Evolutionary conservation across 768 basidiomycete genomes (phyloP), one percentile per base, ranked within the genome.

Genomic region (Xanthoconium purpureum): DNA sequence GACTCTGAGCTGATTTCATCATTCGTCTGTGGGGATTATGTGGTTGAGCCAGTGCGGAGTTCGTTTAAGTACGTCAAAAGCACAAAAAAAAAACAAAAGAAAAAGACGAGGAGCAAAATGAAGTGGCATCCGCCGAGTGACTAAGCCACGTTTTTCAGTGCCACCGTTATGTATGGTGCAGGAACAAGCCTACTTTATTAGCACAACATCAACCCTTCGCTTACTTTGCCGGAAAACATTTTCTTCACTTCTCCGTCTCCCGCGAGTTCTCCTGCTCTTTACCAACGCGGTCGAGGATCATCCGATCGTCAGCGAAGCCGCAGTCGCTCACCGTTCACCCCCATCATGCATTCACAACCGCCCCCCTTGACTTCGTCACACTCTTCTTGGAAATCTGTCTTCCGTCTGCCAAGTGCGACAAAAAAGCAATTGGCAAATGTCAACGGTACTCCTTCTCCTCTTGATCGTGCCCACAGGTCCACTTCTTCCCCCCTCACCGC

Each of bases 351-450:
- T 43, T 47, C 69, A 2, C 50, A 57, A 0, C 42, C 69, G n/a
- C 45, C 66, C 2, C 52, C 67, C 13, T 57, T 66, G 57, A 58
- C 70, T 4, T 67, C 70, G 2, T 60, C 70, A 6, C 66, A 64
- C 57, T 60, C 67, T 3, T 69, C 70, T 50, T 91, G 89, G 89
- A 90, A 85, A 72, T 84, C 87, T 20, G 79, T 90, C 58, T 85
- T 91, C 74, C 84, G 88, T 58, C 75, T 90, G 55, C 84, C 75
- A 38, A 87, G 77, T 63, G 86, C 87, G 9, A 81, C 82, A 47
- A 86, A 81, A 75, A 89, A 84, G 73, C 72, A 63, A 2, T 33
- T 78, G 35, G 60, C 75, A 24, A 67, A 62, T 40, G 56, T 30
- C 38, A 76, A 74, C 60, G 66, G 69, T 38, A 67, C 82, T 45